These are phyloP conservation scores for Solanum chmielewskii DNA, from an alignment of 257 asterid genomes.

Conservation along the genomic window DNA sequence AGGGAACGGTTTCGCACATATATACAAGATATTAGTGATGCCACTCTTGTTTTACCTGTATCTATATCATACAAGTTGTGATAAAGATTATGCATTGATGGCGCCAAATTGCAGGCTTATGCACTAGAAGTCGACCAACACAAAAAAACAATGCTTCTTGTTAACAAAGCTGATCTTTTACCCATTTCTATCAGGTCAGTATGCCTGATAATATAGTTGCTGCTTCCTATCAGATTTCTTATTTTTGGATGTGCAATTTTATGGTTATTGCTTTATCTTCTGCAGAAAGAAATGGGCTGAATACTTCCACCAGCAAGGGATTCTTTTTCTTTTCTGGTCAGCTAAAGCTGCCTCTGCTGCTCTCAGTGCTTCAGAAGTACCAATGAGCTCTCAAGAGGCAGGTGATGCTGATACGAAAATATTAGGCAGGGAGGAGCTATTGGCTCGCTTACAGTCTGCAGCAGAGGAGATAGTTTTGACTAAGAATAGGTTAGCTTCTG, in stretches of 20 bases:
- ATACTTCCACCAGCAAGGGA: conserved; percentile 59
- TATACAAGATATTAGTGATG: not conserved
- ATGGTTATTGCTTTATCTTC: not conserved
- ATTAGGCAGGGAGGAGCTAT: conserved; percentile 70
- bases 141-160: conserved; percentile 82
- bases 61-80: not conserved
- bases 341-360: conserved; percentile 88
- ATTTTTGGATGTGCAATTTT: not conserved
- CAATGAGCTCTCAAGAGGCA: conserved; percentile 21
- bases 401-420: conserved; percentile 47
- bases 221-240: not conserved
- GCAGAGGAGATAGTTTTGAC: conserved; percentile 73
- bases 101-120: conserved; percentile 49
- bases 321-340: conserved; percentile 93
- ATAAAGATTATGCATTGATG: not conserved
- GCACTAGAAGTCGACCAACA: conserved; percentile 85
- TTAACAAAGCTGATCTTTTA: conserved; percentile 95
- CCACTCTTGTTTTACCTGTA: not conserved
- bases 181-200: conserved; percentile 71
- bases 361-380: conserved; percentile 15
- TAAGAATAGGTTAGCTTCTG: conserved; percentile 27
- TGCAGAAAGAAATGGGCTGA: conserved; percentile 80
- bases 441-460: conserved; percentile 68
- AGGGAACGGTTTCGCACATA: not conserved
- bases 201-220: not conserved